Percentiles rank a stretch among this genome's conserved stretches.
These are phyloP conservation scores for Lepidopterella palustris DNA, from an alignment of 495 filamentous ascomycete genomes.

Conservation along the genomic window DNA sequence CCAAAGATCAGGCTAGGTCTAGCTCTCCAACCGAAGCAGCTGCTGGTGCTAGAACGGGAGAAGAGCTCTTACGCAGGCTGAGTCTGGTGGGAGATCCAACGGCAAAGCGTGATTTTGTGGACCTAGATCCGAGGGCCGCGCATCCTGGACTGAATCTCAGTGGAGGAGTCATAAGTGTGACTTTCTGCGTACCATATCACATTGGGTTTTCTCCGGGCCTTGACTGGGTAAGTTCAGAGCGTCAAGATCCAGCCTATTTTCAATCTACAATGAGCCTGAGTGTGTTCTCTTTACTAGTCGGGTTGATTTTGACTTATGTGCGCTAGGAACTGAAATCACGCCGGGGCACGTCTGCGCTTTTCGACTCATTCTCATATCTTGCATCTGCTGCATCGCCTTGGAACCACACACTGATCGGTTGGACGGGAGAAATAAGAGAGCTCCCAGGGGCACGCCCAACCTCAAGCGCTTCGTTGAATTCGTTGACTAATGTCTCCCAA, in stretches of 20 bases:
- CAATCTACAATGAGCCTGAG: too few relatives aligned
- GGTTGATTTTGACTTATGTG: neutral
- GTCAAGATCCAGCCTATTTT: too few relatives aligned
- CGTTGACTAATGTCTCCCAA: constrained; percentile 30
- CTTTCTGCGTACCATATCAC: constrained; percentile 76
- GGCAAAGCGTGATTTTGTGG: constrained; percentile 46
- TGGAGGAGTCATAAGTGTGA: constrained; percentile 78
- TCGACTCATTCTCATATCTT: constrained; percentile 79
- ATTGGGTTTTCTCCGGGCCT: constrained; percentile 58
- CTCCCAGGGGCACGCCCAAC: constrained; percentile 30
- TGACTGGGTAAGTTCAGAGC: constrained; percentile 58
- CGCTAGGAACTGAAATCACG: constrained; percentile 59
- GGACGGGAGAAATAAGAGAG: constrained; percentile 78
- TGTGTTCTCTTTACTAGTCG: neutral
- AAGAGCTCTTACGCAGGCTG: constrained; percentile 58
- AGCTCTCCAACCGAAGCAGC: constrained; percentile 43
- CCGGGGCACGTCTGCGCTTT: constrained; percentile 78
- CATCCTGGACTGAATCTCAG: constrained; percentile 66
- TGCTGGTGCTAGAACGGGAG: constrained; percentile 48
- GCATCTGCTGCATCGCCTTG: constrained; percentile 67
- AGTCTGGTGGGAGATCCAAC: constrained; percentile 45
- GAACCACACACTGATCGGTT: constrained; percentile 83
- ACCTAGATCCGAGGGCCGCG: constrained; percentile 53
- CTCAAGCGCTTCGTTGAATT: constrained; percentile 36
- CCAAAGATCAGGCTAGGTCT: constrained; percentile 6